Base-by-base conservation (phyloP, 1,284 basidiomycete species). In the Ceratobasidium sp. region DNA sequence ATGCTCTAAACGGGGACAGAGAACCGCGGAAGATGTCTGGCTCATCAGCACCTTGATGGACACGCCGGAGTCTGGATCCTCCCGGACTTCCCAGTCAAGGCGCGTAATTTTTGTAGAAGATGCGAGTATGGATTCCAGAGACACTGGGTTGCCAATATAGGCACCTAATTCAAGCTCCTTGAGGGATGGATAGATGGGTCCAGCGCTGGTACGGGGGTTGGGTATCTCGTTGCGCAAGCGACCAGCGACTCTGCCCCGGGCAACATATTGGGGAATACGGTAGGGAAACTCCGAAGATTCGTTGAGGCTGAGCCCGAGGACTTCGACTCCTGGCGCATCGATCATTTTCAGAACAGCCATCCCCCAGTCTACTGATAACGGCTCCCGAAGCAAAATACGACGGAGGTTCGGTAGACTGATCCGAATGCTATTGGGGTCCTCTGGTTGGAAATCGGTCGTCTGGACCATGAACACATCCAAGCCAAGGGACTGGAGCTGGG, bases 101-200 rank as follows among this genome's bases (percentile, higher is more conserved):
- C 34, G 15, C 3, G 54, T 56, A 38, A 56, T 10, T 12, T 5
- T 40, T 3, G 7, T 3, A 25, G 42, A 56, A 8, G 32, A 2
- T 27, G 22, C 4, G 3, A 56, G 17, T 17, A 40, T 56, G 3
- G 22, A 8, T 8, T 7, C 27, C n/a, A 53, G 25, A 12, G 8
- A 2, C 17, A 4, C 5, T 3, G 29, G 29, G n/a, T 22, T 10
- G 31, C 35, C 50, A n/a, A 32, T 27, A n/a, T 32, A 53, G 22
- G 50, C 29, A n/a, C 50, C 50, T 15, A 57, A 25, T 15, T 12
- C 25, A n/a, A 57, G 55, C 13, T 43, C 25, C 8, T 20, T 35
- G 17, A 57, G 38, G 12, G 55, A 32, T 13, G 55, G 55, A 27
- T n/a, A 57, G 13, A 57, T 57, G n/a, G 55, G 55, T 12, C 55